phyloP scores from a whole-genome alignment of 495 filamentous ascomycete species.

The Pyrenula aspistea region DNA sequence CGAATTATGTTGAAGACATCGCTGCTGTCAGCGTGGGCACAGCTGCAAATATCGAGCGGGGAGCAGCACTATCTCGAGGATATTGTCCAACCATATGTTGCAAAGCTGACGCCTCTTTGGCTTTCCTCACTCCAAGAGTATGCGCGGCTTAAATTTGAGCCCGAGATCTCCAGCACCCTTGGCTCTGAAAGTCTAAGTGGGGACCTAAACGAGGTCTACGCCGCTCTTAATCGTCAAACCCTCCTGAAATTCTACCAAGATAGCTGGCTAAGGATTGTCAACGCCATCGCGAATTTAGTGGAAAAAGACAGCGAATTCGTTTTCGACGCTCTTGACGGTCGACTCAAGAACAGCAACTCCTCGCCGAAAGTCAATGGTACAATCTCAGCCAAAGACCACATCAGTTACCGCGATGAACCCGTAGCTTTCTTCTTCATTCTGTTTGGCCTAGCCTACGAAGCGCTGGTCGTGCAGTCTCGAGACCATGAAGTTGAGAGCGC shows the following conservation, averaged over 20 bases:
- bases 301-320: constrained; percentile 96
- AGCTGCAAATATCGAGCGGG: constrained; percentile 88
- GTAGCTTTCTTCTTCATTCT: constrained; percentile 99
- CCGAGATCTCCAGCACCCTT: constrained; percentile 82
- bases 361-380: background rate
- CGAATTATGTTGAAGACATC: constrained; percentile 98
- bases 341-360: constrained; percentile 15
- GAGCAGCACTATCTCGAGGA: constrained; percentile 83
- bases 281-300: constrained; percentile 94
- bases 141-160: constrained; percentile 86
- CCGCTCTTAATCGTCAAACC: constrained; percentile 87
- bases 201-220: constrained; percentile 81
- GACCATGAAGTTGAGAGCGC: constrained; percentile 70
- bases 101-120: constrained; percentile 83
- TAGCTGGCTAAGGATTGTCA: constrained; percentile 90
- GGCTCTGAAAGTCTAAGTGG: constrained; percentile 57
- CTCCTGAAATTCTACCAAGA: constrained; percentile 94
- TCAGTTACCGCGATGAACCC: constrained; percentile 96
- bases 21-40: constrained; percentile 97
- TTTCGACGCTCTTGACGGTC: constrained; percentile 85
- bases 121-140: constrained; percentile 87
- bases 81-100: constrained; percentile 83
- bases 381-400: constrained; percentile 41
- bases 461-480: constrained; percentile 66
- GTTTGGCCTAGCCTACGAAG: constrained; percentile 93